A percentile compares a stretch with the other conserved stretches of the same genome.
These are phyloP conservation scores for Ceratobasidium sp. DNA, from an alignment of 1,284 basidiomycete species.

Conservation along the genomic window DNA sequence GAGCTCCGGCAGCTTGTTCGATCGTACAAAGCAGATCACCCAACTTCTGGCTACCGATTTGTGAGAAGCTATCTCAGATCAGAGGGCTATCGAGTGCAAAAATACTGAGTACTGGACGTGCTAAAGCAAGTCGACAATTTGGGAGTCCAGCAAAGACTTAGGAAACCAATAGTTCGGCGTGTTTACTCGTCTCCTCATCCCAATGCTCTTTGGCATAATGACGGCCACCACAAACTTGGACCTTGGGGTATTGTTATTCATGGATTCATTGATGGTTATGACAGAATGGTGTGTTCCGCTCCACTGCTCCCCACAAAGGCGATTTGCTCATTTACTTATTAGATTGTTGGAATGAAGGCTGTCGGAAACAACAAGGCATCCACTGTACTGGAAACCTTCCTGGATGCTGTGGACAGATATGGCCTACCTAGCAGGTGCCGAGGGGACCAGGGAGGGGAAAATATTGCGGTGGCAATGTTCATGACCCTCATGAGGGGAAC, in stretches of 20 bases:
- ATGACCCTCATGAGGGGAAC: neutral
- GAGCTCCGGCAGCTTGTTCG: neutral
- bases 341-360: neutral
- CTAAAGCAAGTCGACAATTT: neutral
- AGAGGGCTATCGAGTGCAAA: neutral
- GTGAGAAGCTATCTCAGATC: neutral
- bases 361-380: neutral
- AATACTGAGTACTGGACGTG: neutral
- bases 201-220: neutral
- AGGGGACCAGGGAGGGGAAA: neutral
- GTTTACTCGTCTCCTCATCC: neutral
- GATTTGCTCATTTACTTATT: too few species aligned
- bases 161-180: neutral
- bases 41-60: neutral
- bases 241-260: constrained; percentile 5
- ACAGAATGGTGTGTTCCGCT: neutral
- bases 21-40: neutral
- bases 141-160: neutral
- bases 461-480: neutral
- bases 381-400: neutral
- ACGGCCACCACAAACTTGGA: constrained; percentile 10
- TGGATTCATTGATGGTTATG: constrained; percentile 1
- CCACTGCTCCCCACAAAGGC: too few species aligned
- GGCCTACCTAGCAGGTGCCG: neutral
- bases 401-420: neutral